Evolutionary conservation across 139 green algal genomes (phyloP).

Genomic region (Diplosphaera chodatii): DNA sequence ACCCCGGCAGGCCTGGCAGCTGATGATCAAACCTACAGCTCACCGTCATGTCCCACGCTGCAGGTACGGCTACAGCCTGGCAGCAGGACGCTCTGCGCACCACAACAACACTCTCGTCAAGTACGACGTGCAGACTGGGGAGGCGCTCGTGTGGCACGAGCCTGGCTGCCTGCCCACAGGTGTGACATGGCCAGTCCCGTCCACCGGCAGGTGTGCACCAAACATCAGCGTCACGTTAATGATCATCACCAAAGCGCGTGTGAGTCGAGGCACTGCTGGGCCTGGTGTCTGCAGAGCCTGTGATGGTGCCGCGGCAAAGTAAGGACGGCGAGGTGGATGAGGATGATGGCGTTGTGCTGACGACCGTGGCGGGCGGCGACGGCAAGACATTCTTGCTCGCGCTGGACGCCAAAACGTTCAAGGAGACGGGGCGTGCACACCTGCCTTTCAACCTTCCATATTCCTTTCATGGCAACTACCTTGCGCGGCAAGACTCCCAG

Average conservation of each 20-base stretch:
- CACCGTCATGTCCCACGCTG: no score
- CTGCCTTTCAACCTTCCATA: constrained; percentile 56
- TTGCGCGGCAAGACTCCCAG: no score
- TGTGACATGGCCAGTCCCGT: no score
- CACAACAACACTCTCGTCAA: constrained; percentile 64
- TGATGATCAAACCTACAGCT: no score
- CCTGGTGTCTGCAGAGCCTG: constrained; percentile 52
- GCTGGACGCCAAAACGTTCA: constrained; percentile 50
- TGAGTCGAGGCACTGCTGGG: no score
- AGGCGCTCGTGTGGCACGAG: constrained; percentile 47
- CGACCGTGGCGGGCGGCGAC: constrained; percentile 25
- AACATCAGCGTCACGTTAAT: no score
- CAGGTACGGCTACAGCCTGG: constrained; percentile 51
- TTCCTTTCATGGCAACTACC: constrained; percentile 66
- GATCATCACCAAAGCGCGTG: no score
- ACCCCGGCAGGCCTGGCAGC: no score
- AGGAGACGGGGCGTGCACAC: constrained; percentile 49
- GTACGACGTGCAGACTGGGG: constrained; percentile 42
- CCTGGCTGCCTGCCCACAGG: constrained; percentile 32
- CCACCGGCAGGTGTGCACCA: no score
- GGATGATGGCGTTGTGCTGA: constrained; percentile 73
- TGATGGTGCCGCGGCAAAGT: constrained; percentile 53
- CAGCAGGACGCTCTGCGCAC: constrained; percentile 50
- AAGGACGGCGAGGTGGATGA: constrained; percentile 28
- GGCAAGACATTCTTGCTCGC: constrained; percentile 54